These are phyloP conservation scores for Agrostemma githago DNA, from an alignment of 148 eudicot species.

Conservation along the genomic window DNA sequence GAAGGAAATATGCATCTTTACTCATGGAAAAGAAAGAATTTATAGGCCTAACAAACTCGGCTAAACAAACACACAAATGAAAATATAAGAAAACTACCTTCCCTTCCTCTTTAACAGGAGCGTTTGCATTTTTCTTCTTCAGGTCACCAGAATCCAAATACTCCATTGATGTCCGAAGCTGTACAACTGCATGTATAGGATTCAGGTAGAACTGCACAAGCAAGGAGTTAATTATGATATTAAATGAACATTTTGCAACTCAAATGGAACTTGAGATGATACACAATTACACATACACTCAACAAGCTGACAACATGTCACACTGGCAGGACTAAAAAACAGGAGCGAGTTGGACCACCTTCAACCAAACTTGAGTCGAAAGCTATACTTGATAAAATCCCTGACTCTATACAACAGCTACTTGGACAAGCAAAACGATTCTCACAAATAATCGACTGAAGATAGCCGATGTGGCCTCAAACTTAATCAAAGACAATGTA, in stretches of 20 bases:
- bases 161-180: slow-evolving; percentile 79
- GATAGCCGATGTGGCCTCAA: not conserved
- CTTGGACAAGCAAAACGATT: not conserved
- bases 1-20: not conserved
- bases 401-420: not conserved
- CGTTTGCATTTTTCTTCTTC: slow-evolving; percentile 39
- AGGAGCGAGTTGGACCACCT: not conserved
- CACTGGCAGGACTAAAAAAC: not conserved
- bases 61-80: not conserved
- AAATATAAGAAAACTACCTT: slow-evolving; percentile 30
- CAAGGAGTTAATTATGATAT: slow-evolving; percentile 9
- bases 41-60: not conserved
- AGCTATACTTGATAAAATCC: not conserved
- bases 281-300: not conserved
- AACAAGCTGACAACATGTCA: slow-evolving; percentile 5
- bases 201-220: slow-evolving; percentile 81
- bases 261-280: not conserved
- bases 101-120: slow-evolving; percentile 39
- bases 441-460: not conserved
- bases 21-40: not conserved
- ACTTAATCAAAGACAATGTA: not conserved
- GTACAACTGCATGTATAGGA: slow-evolving; percentile 75
- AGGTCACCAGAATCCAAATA: slow-evolving; percentile 38
- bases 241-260: not conserved
- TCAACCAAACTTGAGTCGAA: not conserved